These are phyloP conservation scores for Ophiocordyceps unilateralis DNA, from an alignment of 2,329 filamentous ascomycete genomes.

Conservation along the genomic window DNA sequence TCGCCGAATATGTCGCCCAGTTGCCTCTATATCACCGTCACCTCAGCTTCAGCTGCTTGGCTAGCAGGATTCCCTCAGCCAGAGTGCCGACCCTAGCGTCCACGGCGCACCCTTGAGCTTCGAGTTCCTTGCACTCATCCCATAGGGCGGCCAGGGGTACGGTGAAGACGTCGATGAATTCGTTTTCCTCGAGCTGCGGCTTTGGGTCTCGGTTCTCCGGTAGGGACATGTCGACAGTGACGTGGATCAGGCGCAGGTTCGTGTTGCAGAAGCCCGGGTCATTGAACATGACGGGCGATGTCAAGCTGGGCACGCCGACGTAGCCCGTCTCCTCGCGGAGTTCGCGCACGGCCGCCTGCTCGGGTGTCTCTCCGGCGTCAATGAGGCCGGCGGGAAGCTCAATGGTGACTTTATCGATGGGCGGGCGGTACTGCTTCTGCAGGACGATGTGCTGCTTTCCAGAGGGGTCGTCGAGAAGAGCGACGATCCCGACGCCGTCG, in stretches of 20 bases:
- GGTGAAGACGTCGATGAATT: constrained; percentile 68
- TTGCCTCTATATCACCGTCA: not conserved
- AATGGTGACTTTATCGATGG: constrained; percentile 39
- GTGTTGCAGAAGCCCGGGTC: constrained; percentile 52
- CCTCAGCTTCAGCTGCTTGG: constrained; percentile 15
- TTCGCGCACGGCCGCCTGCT: constrained; percentile 45
- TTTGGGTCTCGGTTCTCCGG: constrained; percentile 53
- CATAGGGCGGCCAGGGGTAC: constrained; percentile 48
- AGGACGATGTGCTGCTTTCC: constrained; percentile 37
- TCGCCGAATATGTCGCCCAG: too few species aligned
- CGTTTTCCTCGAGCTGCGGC: constrained; percentile 58
- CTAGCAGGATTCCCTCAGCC: constrained; percentile 62
- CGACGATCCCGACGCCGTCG: constrained; percentile 58
- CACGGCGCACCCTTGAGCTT: constrained; percentile 57
- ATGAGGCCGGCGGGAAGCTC: constrained; percentile 49
- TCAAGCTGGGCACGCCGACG: constrained; percentile 34
- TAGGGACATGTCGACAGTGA: constrained; percentile 51
- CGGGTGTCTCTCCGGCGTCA: constrained; percentile 42
- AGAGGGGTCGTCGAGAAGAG: constrained; percentile 39
- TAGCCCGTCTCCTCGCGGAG: constrained; percentile 52
- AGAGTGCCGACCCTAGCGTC: constrained; percentile 64
- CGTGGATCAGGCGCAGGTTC: constrained; percentile 53
- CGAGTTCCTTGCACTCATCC: constrained; percentile 47
- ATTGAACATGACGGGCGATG: constrained; percentile 49
- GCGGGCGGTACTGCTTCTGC: constrained; percentile 51